These are phyloP conservation scores for Candida quercuum DNA, from an alignment of 805 yeast species.

Conservation along the genomic window DNA sequence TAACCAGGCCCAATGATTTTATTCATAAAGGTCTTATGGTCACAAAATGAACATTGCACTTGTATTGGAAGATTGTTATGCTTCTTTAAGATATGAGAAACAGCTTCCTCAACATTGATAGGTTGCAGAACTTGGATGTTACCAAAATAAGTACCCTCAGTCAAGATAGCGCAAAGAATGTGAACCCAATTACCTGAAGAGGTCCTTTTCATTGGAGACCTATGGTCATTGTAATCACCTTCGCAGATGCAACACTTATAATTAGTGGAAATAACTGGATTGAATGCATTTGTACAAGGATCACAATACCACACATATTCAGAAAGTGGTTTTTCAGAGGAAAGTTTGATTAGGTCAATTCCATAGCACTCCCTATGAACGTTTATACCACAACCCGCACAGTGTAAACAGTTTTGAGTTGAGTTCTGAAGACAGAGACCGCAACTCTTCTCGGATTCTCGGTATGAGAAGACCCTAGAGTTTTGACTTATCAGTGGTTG, in stretches of 20 bases:
- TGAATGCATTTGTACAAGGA: constrained; percentile 63
- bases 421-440: constrained; percentile 49
- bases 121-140: constrained; percentile 41
- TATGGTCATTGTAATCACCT: constrained; percentile 23
- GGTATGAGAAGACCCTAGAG: not conserved
- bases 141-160: constrained; percentile 39
- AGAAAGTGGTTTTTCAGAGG: constrained; percentile 4
- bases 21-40: constrained; percentile 48
- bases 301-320: constrained; percentile 73
- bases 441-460: constrained; percentile 31
- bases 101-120: constrained; percentile 28
- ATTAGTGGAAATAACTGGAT: constrained; percentile 50
- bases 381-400: constrained; percentile 61
- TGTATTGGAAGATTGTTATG: constrained; percentile 31
- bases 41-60: constrained; percentile 48
- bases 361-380: constrained; percentile 77
- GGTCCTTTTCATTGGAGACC: constrained; percentile 62
- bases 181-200: constrained; percentile 73
- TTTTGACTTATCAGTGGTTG: constrained; percentile 14
- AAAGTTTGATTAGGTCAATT: constrained; percentile 17
- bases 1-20: constrained; percentile 29
- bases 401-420: constrained; percentile 37
- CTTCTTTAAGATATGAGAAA: constrained; percentile 26
- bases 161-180: constrained; percentile 60
- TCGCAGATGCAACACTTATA: constrained; percentile 65